Percentiles rank a stretch among this genome's conserved stretches.
These are phyloP conservation scores for Handroanthus guayacan DNA, from an alignment of 257 asterid genomes.

Conservation along the genomic window DNA sequence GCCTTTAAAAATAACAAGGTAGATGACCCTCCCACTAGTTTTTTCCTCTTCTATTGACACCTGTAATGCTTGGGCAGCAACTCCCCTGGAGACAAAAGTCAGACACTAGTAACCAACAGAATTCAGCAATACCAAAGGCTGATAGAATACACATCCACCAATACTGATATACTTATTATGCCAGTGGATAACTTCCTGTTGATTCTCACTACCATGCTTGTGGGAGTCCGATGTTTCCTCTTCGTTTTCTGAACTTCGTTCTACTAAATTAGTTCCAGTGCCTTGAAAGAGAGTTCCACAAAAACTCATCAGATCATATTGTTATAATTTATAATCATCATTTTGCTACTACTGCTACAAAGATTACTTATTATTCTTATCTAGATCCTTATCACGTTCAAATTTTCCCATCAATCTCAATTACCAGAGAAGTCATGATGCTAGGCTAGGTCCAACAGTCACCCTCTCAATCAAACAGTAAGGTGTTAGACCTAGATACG, in stretches of 20 bases:
- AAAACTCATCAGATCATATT: too few species aligned
- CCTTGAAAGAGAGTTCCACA: too few species aligned
- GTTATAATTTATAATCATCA: too few species aligned
- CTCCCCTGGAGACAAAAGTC: slow-evolving; percentile 61
- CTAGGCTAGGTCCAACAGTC: too few species aligned
- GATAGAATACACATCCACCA: slow-evolving; percentile 31
- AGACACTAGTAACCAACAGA: slow-evolving; percentile 33
- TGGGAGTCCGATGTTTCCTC: slow-evolving; percentile 65
- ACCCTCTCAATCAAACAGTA: too few species aligned
- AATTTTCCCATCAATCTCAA: too few species aligned
- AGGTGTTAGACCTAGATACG: too few species aligned
- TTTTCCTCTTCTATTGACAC: slow-evolving; percentile 97
- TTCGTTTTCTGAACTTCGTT: slow-evolving; percentile 39
- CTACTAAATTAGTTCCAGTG: too few species aligned
- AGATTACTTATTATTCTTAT: too few species aligned
- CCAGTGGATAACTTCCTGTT: slow-evolving; percentile 93
- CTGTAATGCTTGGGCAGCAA: slow-evolving; percentile 97
- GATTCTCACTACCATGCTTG: slow-evolving; percentile 76
- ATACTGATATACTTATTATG: slow-evolving; percentile 67
- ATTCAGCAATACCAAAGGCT: slow-evolving; percentile 23
- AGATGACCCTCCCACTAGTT: slow-evolving; percentile 99
- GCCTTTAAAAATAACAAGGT: slow-evolving; percentile 95
- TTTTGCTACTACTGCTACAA: too few species aligned
- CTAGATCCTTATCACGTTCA: too few species aligned
- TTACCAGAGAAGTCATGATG: too few species aligned